phyloP scores from a whole-genome alignment of 2,329 filamentous ascomycete species.

The Phialophora expanda region DNA sequence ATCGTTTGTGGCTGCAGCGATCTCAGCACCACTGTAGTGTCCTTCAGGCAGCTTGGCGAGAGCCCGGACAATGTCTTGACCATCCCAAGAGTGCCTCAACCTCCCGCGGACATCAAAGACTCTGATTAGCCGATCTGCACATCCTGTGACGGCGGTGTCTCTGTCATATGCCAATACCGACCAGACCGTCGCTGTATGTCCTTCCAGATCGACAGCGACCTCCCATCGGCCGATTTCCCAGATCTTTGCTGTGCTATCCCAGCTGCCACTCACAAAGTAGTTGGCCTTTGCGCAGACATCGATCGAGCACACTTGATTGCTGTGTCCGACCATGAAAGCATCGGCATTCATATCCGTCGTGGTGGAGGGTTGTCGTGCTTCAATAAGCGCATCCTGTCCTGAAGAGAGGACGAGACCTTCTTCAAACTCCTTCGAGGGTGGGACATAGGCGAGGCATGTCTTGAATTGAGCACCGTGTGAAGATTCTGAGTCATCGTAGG shows the following conservation, averaged over 20 bases:
- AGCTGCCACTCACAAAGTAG: slow-evolving; percentile 87
- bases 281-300: slow-evolving; percentile 74
- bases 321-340: slow-evolving; percentile 82
- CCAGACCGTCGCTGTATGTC: slow-evolving; percentile 86
- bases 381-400: slow-evolving; percentile 90
- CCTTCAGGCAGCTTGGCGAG: slow-evolving; percentile 77
- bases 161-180: slow-evolving; percentile 84
- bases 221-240: slow-evolving; percentile 91
- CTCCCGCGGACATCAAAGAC: slow-evolving; percentile 73
- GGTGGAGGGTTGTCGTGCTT: slow-evolving; percentile 76
- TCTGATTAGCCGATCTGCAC: slow-evolving; percentile 86
- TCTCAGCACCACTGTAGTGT: slow-evolving; percentile 83
- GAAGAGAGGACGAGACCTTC: slow-evolving; percentile 85
- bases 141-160: slow-evolving; percentile 81
- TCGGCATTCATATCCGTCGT: slow-evolving; percentile 77
- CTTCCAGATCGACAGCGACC: slow-evolving; percentile 70
- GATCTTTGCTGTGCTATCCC: slow-evolving; percentile 85
- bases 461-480: slow-evolving; percentile 84
- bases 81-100: slow-evolving; percentile 67
- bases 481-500: slow-evolving; percentile 77
- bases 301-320: slow-evolving; percentile 84
- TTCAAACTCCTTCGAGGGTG: slow-evolving; percentile 69
- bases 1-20: slow-evolving; percentile 94
- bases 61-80: slow-evolving; percentile 84
- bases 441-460: slow-evolving; percentile 80